Evolutionary conservation across 305 asterid species (phyloP).

Genomic region (Fraxinus sp.): DNA sequence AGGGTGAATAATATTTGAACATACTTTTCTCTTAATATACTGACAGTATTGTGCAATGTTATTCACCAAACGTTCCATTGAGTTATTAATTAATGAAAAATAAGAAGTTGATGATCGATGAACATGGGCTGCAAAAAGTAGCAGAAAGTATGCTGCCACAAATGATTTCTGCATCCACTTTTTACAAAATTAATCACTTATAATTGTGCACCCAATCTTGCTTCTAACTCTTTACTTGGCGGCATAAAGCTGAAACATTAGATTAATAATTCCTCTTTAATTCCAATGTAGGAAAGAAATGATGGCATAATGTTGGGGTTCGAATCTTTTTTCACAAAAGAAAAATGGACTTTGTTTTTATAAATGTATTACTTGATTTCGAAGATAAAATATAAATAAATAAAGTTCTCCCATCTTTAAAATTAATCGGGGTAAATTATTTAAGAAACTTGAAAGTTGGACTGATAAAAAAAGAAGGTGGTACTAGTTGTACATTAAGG

Average conservation of each 20-base stretch:
- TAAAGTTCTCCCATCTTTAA: not conserved
- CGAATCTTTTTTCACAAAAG: not conserved
- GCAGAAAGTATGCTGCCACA: constrained; percentile 13
- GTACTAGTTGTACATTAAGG: too few relatives aligned
- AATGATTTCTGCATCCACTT: not conserved
- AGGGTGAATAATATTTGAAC: not conserved
- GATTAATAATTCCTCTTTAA: constrained; percentile 8
- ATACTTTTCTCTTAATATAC: not conserved
- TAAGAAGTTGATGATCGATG: not conserved
- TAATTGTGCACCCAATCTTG: not conserved
- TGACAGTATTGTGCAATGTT: not conserved
- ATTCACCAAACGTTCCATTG: not conserved
- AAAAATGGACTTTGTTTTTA: not conserved
- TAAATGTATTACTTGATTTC: not conserved
- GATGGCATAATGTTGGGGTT: constrained; percentile 20
- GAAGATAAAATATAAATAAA: not conserved
- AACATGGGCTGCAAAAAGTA: constrained; percentile 14
- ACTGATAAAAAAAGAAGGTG: too few relatives aligned
- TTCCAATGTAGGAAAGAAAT: constrained; percentile 6
- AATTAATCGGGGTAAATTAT: not conserved
- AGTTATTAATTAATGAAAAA: not conserved
- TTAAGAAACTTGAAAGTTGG: not conserved
- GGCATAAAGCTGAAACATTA: constrained; percentile 19
- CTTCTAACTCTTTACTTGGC: not conserved
- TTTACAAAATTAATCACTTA: not conserved